phyloP scores from a whole-genome alignment of 78 protist genomes.

The Monocercomonoides exilis region DNA sequence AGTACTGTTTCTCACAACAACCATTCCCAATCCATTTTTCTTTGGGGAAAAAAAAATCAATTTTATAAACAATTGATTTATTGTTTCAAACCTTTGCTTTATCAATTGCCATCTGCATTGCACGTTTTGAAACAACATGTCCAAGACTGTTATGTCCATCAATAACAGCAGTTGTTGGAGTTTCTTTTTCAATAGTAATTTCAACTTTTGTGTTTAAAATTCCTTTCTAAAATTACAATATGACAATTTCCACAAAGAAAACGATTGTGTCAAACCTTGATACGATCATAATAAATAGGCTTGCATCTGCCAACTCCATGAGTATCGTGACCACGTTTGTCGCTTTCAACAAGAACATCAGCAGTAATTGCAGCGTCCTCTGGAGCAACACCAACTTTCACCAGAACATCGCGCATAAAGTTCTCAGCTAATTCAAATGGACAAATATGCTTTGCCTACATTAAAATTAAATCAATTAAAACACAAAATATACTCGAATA shows the following conservation, averaged over 20 bases:
- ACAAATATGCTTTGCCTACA: too few species aligned
- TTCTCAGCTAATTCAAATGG: conserved; percentile 24
- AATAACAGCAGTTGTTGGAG: conserved; percentile 31
- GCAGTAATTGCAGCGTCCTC: conserved; percentile 12
- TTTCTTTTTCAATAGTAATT: conserved; percentile 12
- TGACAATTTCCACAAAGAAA: neutral
- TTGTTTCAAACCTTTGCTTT: conserved; percentile 17
- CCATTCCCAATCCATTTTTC: conserved; percentile 27
- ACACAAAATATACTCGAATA: too few species aligned
- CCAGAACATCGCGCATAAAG: conserved; percentile 11
- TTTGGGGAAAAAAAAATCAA: neutral
- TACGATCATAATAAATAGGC: conserved; percentile 4
- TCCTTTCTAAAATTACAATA: neutral
- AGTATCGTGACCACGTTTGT: conserved; percentile 27
- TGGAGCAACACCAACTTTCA: conserved; percentile 1
- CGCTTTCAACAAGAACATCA: conserved; percentile 9
- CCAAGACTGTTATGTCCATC: conserved; percentile 40
- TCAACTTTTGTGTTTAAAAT: conserved; percentile 1
- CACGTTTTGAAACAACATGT: neutral
- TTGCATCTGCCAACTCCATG: conserved; percentile 34
- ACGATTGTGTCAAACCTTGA: neutral
- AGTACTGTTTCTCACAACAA: conserved; percentile 27
- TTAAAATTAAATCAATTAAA: too few species aligned
- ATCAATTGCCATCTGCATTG: conserved; percentile 38
- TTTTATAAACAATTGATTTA: neutral